These are phyloP conservation scores for Chrysanthemum lavandulifolium DNA, from an alignment of 129 eudicot genomes.

Conservation along the genomic window DNA sequence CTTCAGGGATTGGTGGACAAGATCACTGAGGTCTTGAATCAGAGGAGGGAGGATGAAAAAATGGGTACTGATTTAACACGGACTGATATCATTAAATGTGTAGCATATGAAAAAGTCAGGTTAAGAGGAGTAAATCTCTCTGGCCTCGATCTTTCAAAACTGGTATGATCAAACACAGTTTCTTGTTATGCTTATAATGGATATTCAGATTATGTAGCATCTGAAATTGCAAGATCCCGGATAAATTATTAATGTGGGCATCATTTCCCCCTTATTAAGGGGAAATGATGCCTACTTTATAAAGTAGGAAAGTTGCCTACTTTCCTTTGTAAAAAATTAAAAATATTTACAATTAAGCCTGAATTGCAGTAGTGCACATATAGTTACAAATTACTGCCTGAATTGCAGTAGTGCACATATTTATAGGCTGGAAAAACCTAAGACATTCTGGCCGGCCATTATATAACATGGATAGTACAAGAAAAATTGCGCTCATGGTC, in stretches of 20 bases:
- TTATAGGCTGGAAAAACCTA: not conserved
- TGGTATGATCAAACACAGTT: constrained; percentile 49
- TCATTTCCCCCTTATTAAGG: too few relatives aligned
- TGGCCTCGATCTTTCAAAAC: constrained; percentile 92
- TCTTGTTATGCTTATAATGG: constrained; percentile 2
- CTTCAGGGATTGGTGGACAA: constrained; percentile 77
- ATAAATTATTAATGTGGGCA: too few relatives aligned
- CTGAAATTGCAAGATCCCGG: constrained; percentile 6
- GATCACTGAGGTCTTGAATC: constrained; percentile 48
- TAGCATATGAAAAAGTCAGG: constrained; percentile 34
- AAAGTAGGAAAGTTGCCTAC: too few relatives aligned
- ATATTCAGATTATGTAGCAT: not conserved
- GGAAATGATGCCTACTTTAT: too few relatives aligned
- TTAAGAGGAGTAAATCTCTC: constrained; percentile 91
- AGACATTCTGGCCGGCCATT: not conserved
- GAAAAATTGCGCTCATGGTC: not conserved
- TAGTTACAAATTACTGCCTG: constrained; percentile 12
- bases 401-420: not conserved
- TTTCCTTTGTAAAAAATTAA: too few relatives aligned
- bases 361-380: too few relatives aligned
- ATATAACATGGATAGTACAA: not conserved
- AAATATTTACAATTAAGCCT: too few relatives aligned
- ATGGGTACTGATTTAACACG: constrained; percentile 75
- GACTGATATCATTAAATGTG: constrained; percentile 54
- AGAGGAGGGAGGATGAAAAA: constrained; percentile 68